A percentile compares a stretch with the other conserved stretches of the same genome.
Evolutionary conservation across 2,329 filamentous ascomycete species (phyloP).

Genomic region (Claviceps arundinis): DNA sequence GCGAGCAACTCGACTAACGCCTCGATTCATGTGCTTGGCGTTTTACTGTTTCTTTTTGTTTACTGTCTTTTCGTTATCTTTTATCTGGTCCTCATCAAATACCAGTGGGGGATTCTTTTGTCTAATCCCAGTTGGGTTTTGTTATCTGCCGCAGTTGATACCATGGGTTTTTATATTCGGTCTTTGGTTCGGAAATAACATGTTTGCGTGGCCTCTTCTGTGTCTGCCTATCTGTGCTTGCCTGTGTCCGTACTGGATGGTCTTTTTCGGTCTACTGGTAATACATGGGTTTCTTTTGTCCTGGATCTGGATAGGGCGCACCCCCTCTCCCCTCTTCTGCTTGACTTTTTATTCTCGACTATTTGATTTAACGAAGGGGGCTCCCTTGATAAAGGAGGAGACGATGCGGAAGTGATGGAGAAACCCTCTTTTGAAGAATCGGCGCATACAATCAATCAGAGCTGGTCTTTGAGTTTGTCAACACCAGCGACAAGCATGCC

Average conservation of each 20-base stretch:
- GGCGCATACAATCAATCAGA: too few species aligned
- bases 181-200: slow-evolving; percentile 2
- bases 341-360: too few species aligned
- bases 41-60: slow-evolving; percentile 5
- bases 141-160: slow-evolving; percentile 8
- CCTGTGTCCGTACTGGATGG: too few species aligned
- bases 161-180: slow-evolving; percentile 8
- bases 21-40: slow-evolving; percentile 6
- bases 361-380: too few species aligned
- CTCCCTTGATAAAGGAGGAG: too few species aligned
- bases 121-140: not conserved
- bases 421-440: too few species aligned
- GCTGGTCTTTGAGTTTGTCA: too few species aligned
- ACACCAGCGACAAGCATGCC: too few species aligned
- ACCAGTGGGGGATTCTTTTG: too few species aligned
- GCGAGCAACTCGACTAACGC: not conserved
- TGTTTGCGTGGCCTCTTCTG: not conserved
- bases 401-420: too few species aligned
- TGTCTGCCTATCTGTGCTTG: not conserved
- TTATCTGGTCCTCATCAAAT: not conserved
- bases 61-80: not conserved
- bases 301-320: too few species aligned
- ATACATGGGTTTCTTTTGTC: too few species aligned
- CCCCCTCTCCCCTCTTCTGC: slow-evolving; percentile 4
- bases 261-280: not conserved